These are phyloP conservation scores for Chaetomiaceae sp. DNA, from an alignment of 2,329 filamentous ascomycete species.

Conservation along the genomic window DNA sequence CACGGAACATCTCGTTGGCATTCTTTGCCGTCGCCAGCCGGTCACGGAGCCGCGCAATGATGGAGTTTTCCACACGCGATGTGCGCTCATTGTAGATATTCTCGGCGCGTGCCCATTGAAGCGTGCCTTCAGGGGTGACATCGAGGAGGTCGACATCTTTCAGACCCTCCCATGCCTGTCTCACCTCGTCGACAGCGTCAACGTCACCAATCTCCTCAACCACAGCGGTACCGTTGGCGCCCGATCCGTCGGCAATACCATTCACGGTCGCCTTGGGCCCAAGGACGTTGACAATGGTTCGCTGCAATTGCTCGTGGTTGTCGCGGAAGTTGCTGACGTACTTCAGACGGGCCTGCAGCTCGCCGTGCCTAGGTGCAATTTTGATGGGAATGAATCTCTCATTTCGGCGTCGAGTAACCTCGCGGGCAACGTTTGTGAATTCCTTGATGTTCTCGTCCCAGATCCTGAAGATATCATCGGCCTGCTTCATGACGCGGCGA, in stretches of 20 bases:
- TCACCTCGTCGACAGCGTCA: constrained; percentile 93
- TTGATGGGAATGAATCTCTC: constrained; percentile 99
- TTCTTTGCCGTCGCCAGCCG: constrained; percentile 92
- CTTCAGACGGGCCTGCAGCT: constrained; percentile 83
- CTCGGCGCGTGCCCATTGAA: constrained; percentile 89
- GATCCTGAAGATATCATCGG: constrained; percentile 78
- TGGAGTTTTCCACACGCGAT: constrained; percentile 95
- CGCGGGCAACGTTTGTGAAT: constrained; percentile 94
- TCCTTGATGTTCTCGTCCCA: constrained; percentile 98
- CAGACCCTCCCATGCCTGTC: constrained; percentile 87
- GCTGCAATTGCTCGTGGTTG: constrained; percentile 95
- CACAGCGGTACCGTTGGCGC: constrained; percentile 60
- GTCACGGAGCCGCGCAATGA: constrained; percentile 90
- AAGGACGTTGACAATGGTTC: constrained; percentile 94
- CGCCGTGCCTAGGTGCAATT: constrained; percentile 79
- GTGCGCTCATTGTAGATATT: constrained; percentile 97
- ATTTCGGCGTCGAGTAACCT: constrained; percentile 86
- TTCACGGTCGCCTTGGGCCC: constrained; percentile 64
- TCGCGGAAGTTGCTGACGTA: constrained; percentile 94
- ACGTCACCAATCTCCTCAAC: constrained; percentile 96
- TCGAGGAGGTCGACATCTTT: constrained; percentile 95
- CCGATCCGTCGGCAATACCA: constrained; percentile 46
- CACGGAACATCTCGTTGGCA: constrained; percentile 98
- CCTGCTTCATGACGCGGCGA: constrained; percentile 73
- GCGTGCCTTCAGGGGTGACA: constrained; percentile 82